Conservation (phyloP, 805 yeast species). For the Suhomyces prunicola region DNA sequence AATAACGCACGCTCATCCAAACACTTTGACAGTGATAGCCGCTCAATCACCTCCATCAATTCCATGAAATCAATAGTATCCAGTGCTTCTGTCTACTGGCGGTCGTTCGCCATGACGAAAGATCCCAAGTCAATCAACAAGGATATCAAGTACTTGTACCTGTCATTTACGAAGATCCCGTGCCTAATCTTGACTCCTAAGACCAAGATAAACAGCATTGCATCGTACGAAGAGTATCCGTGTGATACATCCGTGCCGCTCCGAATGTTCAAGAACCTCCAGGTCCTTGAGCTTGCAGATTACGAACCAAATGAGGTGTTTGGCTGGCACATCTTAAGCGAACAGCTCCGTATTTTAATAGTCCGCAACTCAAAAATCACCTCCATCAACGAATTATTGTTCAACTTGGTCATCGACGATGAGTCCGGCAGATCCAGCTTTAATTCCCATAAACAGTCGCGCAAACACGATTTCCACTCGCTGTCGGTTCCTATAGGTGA, state of each 20-base stretch:
- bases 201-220: conserved; percentile 53
- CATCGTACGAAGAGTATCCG: conserved; percentile 66
- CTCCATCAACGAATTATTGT: conserved; percentile 52
- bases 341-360: conserved; percentile 51
- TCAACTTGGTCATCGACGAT: conserved; percentile 54
- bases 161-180: conserved; percentile 64
- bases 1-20: conserved; percentile 46
- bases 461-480: conserved; percentile 10
- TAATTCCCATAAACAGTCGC: conserved; percentile 20
- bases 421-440: conserved; percentile 39
- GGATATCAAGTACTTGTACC: conserved; percentile 54
- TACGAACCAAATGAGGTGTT: conserved; percentile 61
- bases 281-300: conserved; percentile 58
- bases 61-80: conserved; percentile 52
- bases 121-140: conserved; percentile 46
- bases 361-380: conserved; percentile 49
- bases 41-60: conserved; percentile 55
- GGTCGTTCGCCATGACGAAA: conserved; percentile 30
- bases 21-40: conserved; percentile 42
- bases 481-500: conserved; percentile 2
- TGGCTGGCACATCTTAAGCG: conserved; percentile 62
- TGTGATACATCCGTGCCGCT: conserved; percentile 69
- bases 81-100: conserved; percentile 41
- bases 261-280: conserved; percentile 57
- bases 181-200: conserved; percentile 61